Percentiles rank a stretch among this genome's conserved stretches.
Evolutionary conservation across 805 yeast genomes (phyloP).

Genomic region (Sugiyamaella smithiae): DNA sequence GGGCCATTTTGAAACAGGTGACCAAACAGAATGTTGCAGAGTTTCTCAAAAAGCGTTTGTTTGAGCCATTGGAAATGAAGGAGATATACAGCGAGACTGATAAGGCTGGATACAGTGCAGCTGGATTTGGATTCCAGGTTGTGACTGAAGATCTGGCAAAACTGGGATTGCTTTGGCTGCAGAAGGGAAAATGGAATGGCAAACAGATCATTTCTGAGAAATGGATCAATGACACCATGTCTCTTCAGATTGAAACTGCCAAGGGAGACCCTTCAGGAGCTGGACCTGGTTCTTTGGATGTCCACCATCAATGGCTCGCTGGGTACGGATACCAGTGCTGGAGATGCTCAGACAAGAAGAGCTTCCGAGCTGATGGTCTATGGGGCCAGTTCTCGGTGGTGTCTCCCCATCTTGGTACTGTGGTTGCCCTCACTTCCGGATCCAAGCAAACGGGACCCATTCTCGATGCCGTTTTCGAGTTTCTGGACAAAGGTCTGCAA

Average conservation of each 20-base stretch:
- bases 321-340: slow-evolving; percentile 21
- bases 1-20: slow-evolving; percentile 15
- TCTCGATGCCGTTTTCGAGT: slow-evolving; percentile 7
- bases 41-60: slow-evolving; percentile 15
- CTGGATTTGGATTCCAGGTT: slow-evolving; percentile 18
- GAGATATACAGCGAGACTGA: slow-evolving; percentile 8
- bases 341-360: slow-evolving; percentile 8
- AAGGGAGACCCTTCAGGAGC: neutral
- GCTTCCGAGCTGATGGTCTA: slow-evolving; percentile 19
- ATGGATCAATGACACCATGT: slow-evolving; percentile 12
- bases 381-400: slow-evolving; percentile 18
- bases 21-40: slow-evolving; percentile 16
- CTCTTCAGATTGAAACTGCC: slow-evolving; percentile 10
- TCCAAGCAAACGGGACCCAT: slow-evolving; percentile 2
- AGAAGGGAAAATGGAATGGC: slow-evolving; percentile 19
- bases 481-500: neutral
- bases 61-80: slow-evolving; percentile 19
- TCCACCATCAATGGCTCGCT: slow-evolving; percentile 5
- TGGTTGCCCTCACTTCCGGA: slow-evolving; percentile 18
- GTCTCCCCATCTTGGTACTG: slow-evolving; percentile 11
- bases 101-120: slow-evolving; percentile 10
- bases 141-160: slow-evolving; percentile 19
- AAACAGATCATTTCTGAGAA: slow-evolving; percentile 15
- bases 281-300: neutral
- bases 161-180: slow-evolving; percentile 13